These are phyloP conservation scores for Magnaporthales sp. DNA, from an alignment of 2,329 filamentous ascomycete species.

Conservation along the genomic window DNA sequence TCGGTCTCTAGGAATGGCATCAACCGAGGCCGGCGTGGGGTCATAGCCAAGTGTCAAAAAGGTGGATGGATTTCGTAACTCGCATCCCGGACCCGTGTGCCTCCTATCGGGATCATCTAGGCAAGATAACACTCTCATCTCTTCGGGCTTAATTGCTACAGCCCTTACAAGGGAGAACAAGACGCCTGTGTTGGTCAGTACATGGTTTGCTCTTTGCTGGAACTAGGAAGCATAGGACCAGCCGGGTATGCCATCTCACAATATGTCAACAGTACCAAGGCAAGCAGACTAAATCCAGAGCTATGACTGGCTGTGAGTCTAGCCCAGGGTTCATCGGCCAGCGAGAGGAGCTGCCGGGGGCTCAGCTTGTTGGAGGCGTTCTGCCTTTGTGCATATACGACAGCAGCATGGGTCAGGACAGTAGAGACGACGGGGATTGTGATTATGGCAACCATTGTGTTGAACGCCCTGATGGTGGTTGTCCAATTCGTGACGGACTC, in stretches of 20 bases:
- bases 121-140: background rate
- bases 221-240: too few species aligned
- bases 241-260: background rate
- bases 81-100: background rate
- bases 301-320: background rate
- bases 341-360: conserved; percentile 5
- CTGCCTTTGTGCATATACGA: conserved; percentile 4
- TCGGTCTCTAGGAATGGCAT: background rate
- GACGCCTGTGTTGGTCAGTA: background rate
- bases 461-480: conserved; percentile 4
- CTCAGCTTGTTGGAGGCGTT: conserved; percentile 3
- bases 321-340: conserved; percentile 7
- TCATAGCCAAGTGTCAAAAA: background rate
- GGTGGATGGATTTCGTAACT: background rate
- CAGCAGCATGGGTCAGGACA: conserved; percentile 8
- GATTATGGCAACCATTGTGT: conserved; percentile 8
- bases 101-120: conserved; percentile 1
- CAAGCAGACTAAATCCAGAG: background rate
- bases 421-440: conserved; percentile 9
- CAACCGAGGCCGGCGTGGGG: background rate
- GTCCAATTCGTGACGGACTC: background rate
- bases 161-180: background rate
- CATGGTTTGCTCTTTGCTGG: too few species aligned
- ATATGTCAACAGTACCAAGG: background rate
- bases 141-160: background rate